Percentiles rank a stretch among this genome's conserved stretches.
Conservation (phyloP, 148 eudicot genomes). For the Fagopyrum esculentum region DNA sequence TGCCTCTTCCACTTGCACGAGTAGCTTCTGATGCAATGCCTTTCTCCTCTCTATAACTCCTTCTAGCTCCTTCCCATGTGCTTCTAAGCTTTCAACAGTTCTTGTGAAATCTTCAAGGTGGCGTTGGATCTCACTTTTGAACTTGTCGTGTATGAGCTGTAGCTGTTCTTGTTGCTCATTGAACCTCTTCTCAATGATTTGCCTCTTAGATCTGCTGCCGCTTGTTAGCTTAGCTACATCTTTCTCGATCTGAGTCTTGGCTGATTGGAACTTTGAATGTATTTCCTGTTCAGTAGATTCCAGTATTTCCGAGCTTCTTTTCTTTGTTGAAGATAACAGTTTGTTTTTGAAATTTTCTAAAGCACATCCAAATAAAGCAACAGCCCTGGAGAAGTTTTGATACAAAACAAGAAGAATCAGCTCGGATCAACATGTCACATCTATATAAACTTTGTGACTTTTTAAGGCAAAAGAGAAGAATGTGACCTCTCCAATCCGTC, state of each 20-base stretch:
- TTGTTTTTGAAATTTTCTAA: slow-evolving; percentile 60
- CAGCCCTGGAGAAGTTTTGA: slow-evolving; percentile 43
- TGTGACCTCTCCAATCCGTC: slow-evolving; percentile 57
- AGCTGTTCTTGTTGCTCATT: slow-evolving; percentile 70
- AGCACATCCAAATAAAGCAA: slow-evolving; percentile 53
- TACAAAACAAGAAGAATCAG: slow-evolving; percentile 19
- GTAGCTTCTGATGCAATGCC: slow-evolving; percentile 49
- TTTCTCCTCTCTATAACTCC: slow-evolving; percentile 53
- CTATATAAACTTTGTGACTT: neutral
- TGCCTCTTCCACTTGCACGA: slow-evolving; percentile 57
- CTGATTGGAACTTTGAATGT: slow-evolving; percentile 48
- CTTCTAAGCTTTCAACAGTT: slow-evolving; percentile 58
- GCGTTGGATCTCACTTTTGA: slow-evolving; percentile 51
- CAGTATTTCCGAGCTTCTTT: slow-evolving; percentile 69
- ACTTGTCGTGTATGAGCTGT: slow-evolving; percentile 50
- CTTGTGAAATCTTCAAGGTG: slow-evolving; percentile 56
- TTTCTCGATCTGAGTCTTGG: slow-evolving; percentile 66
- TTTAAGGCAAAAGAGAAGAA: slow-evolving; percentile 6
- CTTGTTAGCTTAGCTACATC: slow-evolving; percentile 61
- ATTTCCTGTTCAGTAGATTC: slow-evolving; percentile 58
- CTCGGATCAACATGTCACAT: neutral
- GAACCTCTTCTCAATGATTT: slow-evolving; percentile 54
- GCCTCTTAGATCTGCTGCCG: slow-evolving; percentile 50
- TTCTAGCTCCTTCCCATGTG: slow-evolving; percentile 49
- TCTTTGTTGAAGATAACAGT: slow-evolving; percentile 49